Base-by-base conservation (phyloP, 2,329 filamentous ascomycete genomes). In the Fusarium tanahbumbuense region DNA sequence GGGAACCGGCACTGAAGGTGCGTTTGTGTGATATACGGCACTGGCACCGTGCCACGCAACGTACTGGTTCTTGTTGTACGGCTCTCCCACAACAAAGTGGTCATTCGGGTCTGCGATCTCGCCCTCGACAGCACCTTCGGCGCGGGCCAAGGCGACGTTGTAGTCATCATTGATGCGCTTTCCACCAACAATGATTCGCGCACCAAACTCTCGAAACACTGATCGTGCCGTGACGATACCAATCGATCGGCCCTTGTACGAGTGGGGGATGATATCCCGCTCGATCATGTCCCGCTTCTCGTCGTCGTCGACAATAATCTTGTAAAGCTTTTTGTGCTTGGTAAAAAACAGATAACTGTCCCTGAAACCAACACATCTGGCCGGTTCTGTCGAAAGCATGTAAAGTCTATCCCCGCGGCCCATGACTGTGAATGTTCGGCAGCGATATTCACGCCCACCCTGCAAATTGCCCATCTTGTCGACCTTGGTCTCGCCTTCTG, bases 271-370 rank as follows among this genome's bases (percentile, higher is more conserved):
- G 77, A 99, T 92, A 8, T 97, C 92, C 65, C 96, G 90, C 73
- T 97, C 93, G 77, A 99, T 99, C 83, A 99, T 88, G 80, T 98
- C 94, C 65, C 92, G 90, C 84, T 99, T 99, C 81, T 97, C 95
- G n/a, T 96, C 92, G 71, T 99, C 96, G 75, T 94, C 94, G 60
- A 98, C 93, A 75, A 99, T 97, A 76, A 99, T 97, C 84, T 99
- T 99, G 87, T 94, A 96, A 16, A 99, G 91, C 76, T 94, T 91
- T 78, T 93, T 92, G 81, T 99, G 96, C 82, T 98, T 99, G 70
- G 96, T 97, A 85, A 99, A 99, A 86, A 99, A 98, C 27, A 99
- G 88, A 78, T 99, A 99, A 70, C 94, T 98, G 84, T 99, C 96
- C 73, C 96, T 88, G 86, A 99, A 99, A 18, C 96, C 96, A 58